Base-by-base conservation (phyloP, 1,139 yeast species). In the Ashbya aceris region DNA sequence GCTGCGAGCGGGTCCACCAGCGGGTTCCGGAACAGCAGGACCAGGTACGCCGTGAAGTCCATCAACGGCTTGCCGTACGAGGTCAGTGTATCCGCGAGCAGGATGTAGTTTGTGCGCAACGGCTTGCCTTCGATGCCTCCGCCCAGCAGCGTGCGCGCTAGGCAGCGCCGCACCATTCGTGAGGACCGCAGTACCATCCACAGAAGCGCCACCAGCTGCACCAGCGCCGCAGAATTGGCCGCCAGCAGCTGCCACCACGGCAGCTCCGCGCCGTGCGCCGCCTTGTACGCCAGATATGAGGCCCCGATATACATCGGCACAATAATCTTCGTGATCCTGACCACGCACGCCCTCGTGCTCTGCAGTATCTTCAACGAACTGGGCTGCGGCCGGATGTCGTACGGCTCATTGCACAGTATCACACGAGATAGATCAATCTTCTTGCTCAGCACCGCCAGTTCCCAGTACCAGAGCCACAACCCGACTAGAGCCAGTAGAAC, bases 31-130 rank as follows among this genome's bases (percentile, higher is more conserved):
- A 40, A 46, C 30, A 65, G 65, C 62, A 60, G 79, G 55, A 69
- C 66, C 13, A 49, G 35, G 45, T 70, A 71, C 12, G 76, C 61
- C 9, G 76, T 73, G 23, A 80, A 65, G 62, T 89, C 96, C 42
- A 83, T 79, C 41, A 84, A 53, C 0, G 86, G 84, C 58, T 79
- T 81, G 9, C 83, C 68, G 56, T 82, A 86, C 0, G 95, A 84
- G 1, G 91, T 82, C 40, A 87, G 65, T 4, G 86, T 77, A 66
- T 87, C 96, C 7, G 95, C 78, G 8, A 86, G 62, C 44, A 89
- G 64, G 39, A 86, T 83, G 57, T 87, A 95, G 45, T 84, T 83
- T 27, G 84, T 77, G 54, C 96, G 81, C 78, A 46, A 83, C 86
- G 39, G 65, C 37, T 17, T 73, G 38, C 39, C 81, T 66, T 49